Evolutionary conservation across 2,329 filamentous ascomycete genomes (phyloP), one percentile per base, ranked within the genome.

Genomic region (Pseudogymnoascus sp.): DNA sequence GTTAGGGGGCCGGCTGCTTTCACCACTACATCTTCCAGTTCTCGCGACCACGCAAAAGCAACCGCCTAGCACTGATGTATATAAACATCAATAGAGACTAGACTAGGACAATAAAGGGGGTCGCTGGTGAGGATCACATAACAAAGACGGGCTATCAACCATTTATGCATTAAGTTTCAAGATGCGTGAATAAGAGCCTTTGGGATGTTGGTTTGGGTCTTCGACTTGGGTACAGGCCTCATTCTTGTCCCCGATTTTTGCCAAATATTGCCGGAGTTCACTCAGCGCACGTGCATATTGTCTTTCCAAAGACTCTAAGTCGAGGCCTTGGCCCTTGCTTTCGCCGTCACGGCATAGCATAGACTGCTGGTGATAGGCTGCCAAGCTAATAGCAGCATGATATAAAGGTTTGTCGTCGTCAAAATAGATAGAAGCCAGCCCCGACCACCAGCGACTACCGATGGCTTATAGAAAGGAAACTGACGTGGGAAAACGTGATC

Each of bases 401-500:
- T 79, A 82, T 18, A 84, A 73, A 1, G 79, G 74, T 61, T 79
- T 70, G 82, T 83, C 63, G 75, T 77, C 61, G 78, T 76, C 15
- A 85, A 73, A 35, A 82, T 72, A 19, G 80, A 77, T 34, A 86
- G 71, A 19, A 86, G 73, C 83, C 83, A 86, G 15, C 80, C 78
- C 34, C 80, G 77, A 7, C 82, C 83, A 18, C 80, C 78, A 57
- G 79, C 74, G 2, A 79, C 72, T 9, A 82, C 66, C 1, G 74
- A 73, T 1, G 83, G 82, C 1, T 75, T 76, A 68, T 85, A 85
- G 67, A 84, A 82, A 2, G 82, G 82, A 65, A 82, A 85, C 1
- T 85, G 72, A 63, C 83, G 81, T 0, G 83, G 82, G 62, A 85
- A 80, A 13, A 84, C 75, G 62, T 81, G 78, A 68, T 86, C 82